phyloP scores from a whole-genome alignment of 305 asterid species.

The Solanum chacoense region DNA sequence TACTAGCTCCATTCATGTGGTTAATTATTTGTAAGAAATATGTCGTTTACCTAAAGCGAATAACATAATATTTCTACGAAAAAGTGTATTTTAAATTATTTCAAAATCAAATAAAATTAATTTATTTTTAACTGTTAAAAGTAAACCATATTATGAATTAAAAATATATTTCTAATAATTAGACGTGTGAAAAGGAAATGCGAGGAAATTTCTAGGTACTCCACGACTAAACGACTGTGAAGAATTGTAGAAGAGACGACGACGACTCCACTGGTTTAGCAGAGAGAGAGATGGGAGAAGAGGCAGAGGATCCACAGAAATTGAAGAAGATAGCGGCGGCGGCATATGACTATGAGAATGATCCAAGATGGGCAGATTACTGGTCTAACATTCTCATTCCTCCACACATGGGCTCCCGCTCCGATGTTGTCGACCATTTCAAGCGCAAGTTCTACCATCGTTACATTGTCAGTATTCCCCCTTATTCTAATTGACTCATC shows the following conservation, averaged over 20 bases:
- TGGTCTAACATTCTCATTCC: conserved; percentile 96
- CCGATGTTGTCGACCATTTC: conserved; percentile 72
- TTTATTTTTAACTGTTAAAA: no score
- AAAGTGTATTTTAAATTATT: background rate
- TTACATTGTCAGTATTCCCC: conserved; percentile 34
- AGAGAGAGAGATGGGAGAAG: conserved; percentile 9
- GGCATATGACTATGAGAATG: conserved; percentile 79
- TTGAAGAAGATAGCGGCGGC: conserved; percentile 70
- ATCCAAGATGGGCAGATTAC: conserved; percentile 83
- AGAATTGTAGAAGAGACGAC: background rate
- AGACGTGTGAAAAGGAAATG: background rate
- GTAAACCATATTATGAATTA: background rate
- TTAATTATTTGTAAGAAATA: background rate
- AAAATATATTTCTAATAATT: background rate
- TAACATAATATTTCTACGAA: background rate
- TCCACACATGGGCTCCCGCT: conserved; percentile 72
- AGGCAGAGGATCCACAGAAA: conserved; percentile 63
- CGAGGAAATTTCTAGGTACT: background rate
- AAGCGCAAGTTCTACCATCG: conserved; percentile 98
- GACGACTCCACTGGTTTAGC: background rate
- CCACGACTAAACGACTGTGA: background rate
- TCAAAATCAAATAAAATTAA: no score
- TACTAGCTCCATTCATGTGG: background rate
- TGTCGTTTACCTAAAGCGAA: background rate
- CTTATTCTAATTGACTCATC: background rate